Percentiles rank a stretch among this genome's conserved stretches.
Evolutionary conservation across 148 eudicot species (phyloP).

Genomic region (Chenopodium berlandieri): DNA sequence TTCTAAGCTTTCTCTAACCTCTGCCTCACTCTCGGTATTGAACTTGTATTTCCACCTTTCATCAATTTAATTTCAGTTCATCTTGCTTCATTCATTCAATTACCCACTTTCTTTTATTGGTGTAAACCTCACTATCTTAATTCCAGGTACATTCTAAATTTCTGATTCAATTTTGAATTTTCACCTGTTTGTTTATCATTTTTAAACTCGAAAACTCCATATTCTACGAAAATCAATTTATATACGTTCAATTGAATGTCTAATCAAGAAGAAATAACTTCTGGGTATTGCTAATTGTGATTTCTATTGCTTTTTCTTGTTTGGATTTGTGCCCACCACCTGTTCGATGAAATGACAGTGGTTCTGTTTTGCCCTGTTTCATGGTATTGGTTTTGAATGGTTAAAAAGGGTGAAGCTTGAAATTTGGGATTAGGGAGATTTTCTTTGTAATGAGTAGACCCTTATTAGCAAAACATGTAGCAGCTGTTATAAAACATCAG

Average conservation of each 20-base stretch:
- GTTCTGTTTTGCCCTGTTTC: neutral
- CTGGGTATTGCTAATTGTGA: neutral
- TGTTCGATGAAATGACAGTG: slow-evolving; percentile 32
- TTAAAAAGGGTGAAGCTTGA: slow-evolving; percentile 7
- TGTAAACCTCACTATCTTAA: neutral
- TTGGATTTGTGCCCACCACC: slow-evolving; percentile 24
- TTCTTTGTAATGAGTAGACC: slow-evolving; percentile 50
- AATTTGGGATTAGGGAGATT: neutral
- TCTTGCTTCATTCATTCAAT: too few species aligned
- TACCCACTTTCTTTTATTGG: too few species aligned
- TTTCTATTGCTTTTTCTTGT: neutral
- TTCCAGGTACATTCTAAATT: slow-evolving; percentile 1
- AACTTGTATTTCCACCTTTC: too few species aligned
- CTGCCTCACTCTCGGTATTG: too few species aligned
- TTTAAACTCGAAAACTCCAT: neutral
- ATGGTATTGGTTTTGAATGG: slow-evolving; percentile 4
- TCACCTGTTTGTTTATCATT: neutral
- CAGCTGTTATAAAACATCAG: slow-evolving; percentile 71
- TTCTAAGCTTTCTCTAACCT: too few species aligned
- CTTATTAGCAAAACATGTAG: slow-evolving; percentile 86
- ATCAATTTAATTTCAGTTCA: too few species aligned
- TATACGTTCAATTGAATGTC: neutral
- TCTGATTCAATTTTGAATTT: neutral
- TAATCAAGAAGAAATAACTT: neutral
- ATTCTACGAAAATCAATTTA: neutral